These are phyloP conservation scores for Boletus semigastroideus DNA, from an alignment of 1,284 basidiomycete genomes.

Conservation along the genomic window DNA sequence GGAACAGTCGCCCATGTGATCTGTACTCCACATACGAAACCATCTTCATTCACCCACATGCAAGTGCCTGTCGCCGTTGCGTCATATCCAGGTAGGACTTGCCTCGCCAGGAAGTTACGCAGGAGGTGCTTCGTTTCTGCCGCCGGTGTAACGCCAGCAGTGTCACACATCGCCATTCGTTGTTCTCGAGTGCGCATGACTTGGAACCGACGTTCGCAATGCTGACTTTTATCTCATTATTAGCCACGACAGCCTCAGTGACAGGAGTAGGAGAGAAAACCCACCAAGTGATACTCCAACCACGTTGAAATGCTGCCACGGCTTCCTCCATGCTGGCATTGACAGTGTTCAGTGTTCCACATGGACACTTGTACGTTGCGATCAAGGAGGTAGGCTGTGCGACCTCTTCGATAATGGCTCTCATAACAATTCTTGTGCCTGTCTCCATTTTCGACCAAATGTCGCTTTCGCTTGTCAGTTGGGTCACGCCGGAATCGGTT, in stretches of 20 bases:
- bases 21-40: not conserved
- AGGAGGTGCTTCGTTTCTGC: no score
- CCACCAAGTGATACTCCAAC: slow-evolving; percentile 1
- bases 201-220: slow-evolving; percentile 1
- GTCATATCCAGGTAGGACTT: no score
- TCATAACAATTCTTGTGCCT: slow-evolving; percentile 1
- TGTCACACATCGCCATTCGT: not conserved
- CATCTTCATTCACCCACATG: slow-evolving; percentile 1
- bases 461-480: not conserved
- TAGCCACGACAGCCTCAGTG: not conserved
- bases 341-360: not conserved
- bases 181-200: not conserved
- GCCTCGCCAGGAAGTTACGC: no score
- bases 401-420: not conserved
- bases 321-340: not conserved
- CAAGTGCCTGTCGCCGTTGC: no score
- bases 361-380: not conserved
- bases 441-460: slow-evolving; percentile 1
- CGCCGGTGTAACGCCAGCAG: not conserved
- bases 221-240: not conserved
- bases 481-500: not conserved
- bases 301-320: not conserved
- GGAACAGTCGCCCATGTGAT: slow-evolving; percentile 8
- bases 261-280: not conserved
- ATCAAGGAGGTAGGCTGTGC: not conserved